These are phyloP conservation scores for Guillardia theta DNA, from an alignment of 78 protist species.

Conservation along the genomic window DNA sequence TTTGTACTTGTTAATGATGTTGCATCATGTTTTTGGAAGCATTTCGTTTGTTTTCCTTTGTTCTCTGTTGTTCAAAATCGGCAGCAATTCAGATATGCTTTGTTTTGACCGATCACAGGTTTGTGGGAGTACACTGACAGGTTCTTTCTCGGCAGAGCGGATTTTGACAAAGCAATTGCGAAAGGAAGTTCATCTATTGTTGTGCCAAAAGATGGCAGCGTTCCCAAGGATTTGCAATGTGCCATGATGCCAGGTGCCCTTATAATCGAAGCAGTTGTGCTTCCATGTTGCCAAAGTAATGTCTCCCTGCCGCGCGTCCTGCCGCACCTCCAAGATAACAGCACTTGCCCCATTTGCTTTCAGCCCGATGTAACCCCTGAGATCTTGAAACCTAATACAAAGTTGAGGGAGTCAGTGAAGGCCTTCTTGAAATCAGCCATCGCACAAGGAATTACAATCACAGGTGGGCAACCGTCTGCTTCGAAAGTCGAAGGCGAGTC, in stretches of 20 bases:
- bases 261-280: background rate
- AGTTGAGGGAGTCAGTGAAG: background rate
- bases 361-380: background rate
- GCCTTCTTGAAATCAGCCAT: background rate
- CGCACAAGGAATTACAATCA: background rate
- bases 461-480: too few relatives aligned
- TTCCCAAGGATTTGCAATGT: constrained; percentile 2
- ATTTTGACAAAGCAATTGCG: background rate
- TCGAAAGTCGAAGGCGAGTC: too few relatives aligned
- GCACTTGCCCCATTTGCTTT: background rate
- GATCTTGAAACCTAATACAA: background rate
- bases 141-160: too few relatives aligned
- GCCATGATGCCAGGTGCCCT: background rate
- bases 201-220: background rate
- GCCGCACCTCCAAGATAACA: background rate
- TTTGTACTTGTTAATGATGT: too few relatives aligned
- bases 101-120: too few relatives aligned
- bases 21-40: too few relatives aligned
- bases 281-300: background rate
- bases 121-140: too few relatives aligned
- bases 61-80: too few relatives aligned
- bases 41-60: too few relatives aligned
- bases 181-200: background rate
- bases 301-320: background rate
- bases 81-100: too few relatives aligned